These are phyloP conservation scores for Dissophora globulifera DNA, from an alignment of 192 early-diverging fungal species.

Conservation along the genomic window DNA sequence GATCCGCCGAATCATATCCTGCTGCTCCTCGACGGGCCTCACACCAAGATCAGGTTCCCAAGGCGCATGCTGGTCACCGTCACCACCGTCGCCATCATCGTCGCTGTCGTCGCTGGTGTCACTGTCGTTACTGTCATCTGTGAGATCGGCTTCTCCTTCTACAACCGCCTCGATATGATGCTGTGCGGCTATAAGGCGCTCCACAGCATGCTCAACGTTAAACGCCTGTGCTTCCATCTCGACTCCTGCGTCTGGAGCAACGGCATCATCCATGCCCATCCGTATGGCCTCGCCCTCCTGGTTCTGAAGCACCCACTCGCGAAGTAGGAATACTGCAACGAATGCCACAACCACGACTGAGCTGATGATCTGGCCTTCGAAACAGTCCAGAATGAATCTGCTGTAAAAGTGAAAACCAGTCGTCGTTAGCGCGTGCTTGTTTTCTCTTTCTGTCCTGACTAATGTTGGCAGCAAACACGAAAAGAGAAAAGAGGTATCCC, in stretches of 20 bases:
- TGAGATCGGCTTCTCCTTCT: slow-evolving; percentile 32
- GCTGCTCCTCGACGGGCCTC: slow-evolving; percentile 6
- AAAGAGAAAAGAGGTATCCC: neutral
- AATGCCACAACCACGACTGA: slow-evolving; percentile 80
- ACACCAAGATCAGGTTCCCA: too few species aligned
- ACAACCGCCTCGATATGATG: slow-evolving; percentile 48
- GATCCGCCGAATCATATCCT: slow-evolving; percentile 32
- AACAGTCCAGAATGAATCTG: slow-evolving; percentile 70
- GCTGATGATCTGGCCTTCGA: slow-evolving; percentile 90
- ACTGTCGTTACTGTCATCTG: slow-evolving; percentile 5
- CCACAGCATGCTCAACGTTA: slow-evolving; percentile 41
- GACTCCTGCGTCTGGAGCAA: slow-evolving; percentile 9
- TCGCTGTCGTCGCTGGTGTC: neutral
- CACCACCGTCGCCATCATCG: neutral
- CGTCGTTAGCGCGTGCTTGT: too few species aligned
- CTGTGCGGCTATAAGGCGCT: slow-evolving; percentile 43
- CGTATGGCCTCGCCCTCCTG: slow-evolving; percentile 8
- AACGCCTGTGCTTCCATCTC: slow-evolving; percentile 25
- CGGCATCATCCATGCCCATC: slow-evolving; percentile 4
- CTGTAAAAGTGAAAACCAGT: too few species aligned
- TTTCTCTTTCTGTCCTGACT: too few species aligned
- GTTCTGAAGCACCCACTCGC: slow-evolving; percentile 88
- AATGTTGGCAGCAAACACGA: neutral
- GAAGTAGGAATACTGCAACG: slow-evolving; percentile 79
- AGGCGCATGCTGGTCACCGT: too few species aligned